A percentile compares a stretch with the other conserved stretches of the same genome.
Evolutionary conservation across 192 early-diverging fungal species (phyloP).

Genomic region (Linnemannia schmuckeri): DNA sequence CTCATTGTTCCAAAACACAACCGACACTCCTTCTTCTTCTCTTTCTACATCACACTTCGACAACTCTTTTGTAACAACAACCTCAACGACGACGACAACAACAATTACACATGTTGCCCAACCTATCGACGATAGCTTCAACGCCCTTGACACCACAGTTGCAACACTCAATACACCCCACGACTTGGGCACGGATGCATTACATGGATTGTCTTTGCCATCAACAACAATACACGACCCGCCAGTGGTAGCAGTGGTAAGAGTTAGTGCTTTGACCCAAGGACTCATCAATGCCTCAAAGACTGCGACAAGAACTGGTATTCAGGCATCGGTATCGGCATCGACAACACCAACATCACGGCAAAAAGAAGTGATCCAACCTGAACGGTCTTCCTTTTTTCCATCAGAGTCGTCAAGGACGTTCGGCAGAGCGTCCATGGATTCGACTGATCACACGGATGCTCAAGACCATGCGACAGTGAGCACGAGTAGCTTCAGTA

Average conservation of each 20-base stretch:
- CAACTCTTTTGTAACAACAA: not conserved
- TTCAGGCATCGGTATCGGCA: not conserved
- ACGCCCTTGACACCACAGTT: not conserved
- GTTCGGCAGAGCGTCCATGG: not conserved
- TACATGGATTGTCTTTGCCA: not conserved
- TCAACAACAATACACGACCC: not conserved
- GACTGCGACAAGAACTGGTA: too few relatives aligned
- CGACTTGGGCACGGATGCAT: not conserved
- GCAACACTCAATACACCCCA: not conserved
- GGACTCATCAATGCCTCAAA: not conserved
- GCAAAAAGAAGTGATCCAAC: not conserved
- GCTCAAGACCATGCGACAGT: slow-evolving; percentile 1
- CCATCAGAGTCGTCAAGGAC: not conserved
- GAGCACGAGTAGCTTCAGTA: slow-evolving; percentile 7
- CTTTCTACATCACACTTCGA: not conserved
- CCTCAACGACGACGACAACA: not conserved
- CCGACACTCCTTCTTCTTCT: not conserved
- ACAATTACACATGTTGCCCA: not conserved
- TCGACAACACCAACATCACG: not conserved
- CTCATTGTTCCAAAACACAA: not conserved
- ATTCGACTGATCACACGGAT: not conserved
- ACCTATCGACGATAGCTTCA: not conserved
- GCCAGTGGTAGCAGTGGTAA: not conserved
- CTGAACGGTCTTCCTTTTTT: not conserved
- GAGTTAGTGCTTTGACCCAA: not conserved